phyloP scores from a whole-genome alignment of 495 filamentous ascomycete species.

The Patellaria atrata region DNA sequence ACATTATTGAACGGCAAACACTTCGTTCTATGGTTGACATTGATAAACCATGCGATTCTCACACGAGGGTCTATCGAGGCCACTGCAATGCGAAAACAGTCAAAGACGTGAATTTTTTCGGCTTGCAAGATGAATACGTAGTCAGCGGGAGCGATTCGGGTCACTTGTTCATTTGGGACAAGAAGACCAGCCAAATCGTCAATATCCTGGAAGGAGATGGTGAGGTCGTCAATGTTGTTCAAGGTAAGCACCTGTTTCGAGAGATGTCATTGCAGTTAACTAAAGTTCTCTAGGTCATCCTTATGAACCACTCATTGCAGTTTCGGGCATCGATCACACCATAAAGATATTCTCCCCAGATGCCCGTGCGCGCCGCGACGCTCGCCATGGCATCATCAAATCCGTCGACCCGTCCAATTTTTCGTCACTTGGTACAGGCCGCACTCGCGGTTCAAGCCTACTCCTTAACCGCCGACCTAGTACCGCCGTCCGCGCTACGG shows the following conservation, averaged over 20 bases:
- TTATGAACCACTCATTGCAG: slow-evolving; percentile 56
- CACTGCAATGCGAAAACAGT: slow-evolving; percentile 64
- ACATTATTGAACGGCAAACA: slow-evolving; percentile 26
- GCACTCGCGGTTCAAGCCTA: no score
- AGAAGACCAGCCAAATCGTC: slow-evolving; percentile 45
- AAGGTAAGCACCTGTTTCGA: slow-evolving; percentile 31
- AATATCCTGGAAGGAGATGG: slow-evolving; percentile 59
- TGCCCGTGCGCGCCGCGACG: slow-evolving; percentile 40
- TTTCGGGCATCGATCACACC: slow-evolving; percentile 59
- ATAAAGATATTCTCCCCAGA: slow-evolving; percentile 66
- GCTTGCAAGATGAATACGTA: slow-evolving; percentile 59
- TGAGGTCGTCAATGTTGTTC: slow-evolving; percentile 61
- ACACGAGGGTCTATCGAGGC: slow-evolving; percentile 45
- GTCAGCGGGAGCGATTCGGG: slow-evolving; percentile 58
- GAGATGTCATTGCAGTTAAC: neutral
- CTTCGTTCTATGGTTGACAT: slow-evolving; percentile 35
- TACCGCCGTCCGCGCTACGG: no score
- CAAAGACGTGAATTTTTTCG: slow-evolving; percentile 64
- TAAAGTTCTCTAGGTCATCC: slow-evolving; percentile 40
- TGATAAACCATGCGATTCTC: slow-evolving; percentile 41
- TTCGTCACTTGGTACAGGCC: slow-evolving; percentile 24
- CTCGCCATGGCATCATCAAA: slow-evolving; percentile 38
- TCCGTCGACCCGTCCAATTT: slow-evolving; percentile 25
- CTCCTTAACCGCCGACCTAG: no score
- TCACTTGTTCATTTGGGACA: slow-evolving; percentile 59